These are phyloP conservation scores for Eucalyptus pumila DNA, from an alignment of 345 rosid genomes.

Conservation along the genomic window DNA sequence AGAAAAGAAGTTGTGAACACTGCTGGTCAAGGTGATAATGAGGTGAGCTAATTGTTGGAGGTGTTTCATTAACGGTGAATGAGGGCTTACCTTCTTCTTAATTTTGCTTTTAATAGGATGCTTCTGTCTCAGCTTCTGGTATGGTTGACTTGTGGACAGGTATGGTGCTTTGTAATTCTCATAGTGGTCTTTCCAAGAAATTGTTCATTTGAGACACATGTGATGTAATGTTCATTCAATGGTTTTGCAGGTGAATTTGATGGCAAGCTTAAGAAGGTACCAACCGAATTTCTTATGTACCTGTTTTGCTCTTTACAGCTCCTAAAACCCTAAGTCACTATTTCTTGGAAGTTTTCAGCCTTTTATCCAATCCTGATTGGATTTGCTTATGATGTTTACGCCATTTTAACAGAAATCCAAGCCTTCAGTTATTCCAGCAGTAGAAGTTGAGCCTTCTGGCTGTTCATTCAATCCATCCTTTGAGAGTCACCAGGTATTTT, in stretches of 20 bases:
- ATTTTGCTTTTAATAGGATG: constrained; percentile 15
- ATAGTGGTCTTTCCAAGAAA: not conserved
- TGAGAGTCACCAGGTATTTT: constrained; percentile 71
- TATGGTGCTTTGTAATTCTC: not conserved
- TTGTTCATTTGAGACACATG: not conserved
- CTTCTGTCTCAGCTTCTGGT: constrained; percentile 16
- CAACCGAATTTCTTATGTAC: not conserved
- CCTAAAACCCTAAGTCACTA: not conserved
- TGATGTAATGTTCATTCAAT: not conserved
- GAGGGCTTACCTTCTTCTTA: not conserved
- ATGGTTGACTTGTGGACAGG: constrained; percentile 75
- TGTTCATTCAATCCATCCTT: constrained; percentile 82
- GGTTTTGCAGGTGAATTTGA: constrained; percentile 27
- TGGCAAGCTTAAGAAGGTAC: constrained; percentile 42
- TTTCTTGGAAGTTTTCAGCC: not conserved
- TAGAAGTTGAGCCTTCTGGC: constrained; percentile 89
- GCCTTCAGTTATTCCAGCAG: constrained; percentile 68
- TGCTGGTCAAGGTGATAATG: constrained; percentile 10
- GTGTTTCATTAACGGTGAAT: not conserved
- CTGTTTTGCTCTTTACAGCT: not conserved
- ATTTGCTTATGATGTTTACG: not conserved
- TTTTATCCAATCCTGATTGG: not conserved
- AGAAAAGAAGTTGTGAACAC: constrained; percentile 2
- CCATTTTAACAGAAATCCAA: constrained; percentile 21
- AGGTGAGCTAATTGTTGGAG: constrained; percentile 15